Conservation (phyloP, 176 grass and related monocot genomes). For the Coix lacrymajobi region DNA sequence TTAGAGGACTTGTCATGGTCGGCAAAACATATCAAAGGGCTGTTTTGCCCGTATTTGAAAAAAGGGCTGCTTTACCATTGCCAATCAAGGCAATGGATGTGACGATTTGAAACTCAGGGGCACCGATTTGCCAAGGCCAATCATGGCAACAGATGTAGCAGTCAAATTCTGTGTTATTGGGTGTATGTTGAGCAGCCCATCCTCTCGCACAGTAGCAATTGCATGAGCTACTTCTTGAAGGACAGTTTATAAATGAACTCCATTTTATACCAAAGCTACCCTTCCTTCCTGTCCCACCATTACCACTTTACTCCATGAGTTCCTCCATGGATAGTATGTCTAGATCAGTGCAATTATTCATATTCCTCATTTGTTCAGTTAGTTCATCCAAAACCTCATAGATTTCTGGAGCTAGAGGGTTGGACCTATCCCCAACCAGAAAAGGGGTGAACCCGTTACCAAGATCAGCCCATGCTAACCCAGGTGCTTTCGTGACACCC, state of each 20-base stretch:
- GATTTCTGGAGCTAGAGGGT: conserved; percentile 53
- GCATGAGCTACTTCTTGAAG: not conserved
- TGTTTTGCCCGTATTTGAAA: not conserved
- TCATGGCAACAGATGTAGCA: not conserved
- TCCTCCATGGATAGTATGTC: conserved; percentile 23
- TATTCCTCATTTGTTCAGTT: conserved; percentile 46
- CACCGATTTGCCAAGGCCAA: not conserved
- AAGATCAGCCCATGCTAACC: conserved; percentile 65
- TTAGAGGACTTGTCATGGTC: not conserved
- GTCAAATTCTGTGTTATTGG: not conserved
- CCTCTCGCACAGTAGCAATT: not conserved
- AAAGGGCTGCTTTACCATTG: not conserved
- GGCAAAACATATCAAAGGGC: not conserved
- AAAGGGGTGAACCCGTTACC: conserved; percentile 63
- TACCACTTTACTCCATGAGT: not conserved
- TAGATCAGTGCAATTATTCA: conserved; percentile 14
- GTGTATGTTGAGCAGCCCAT: not conserved
- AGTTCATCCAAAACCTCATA: conserved; percentile 50
- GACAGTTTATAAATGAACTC: not conserved
- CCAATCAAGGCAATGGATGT: not conserved
- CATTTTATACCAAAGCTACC: not conserved
- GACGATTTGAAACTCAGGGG: not conserved
- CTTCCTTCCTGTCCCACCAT: not conserved
- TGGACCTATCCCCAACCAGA: conserved; percentile 48
- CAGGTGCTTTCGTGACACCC: conserved; percentile 55